phyloP scores from a whole-genome alignment of 176 grass and related monocot species.

The Puccinellia tenuiflora region DNA sequence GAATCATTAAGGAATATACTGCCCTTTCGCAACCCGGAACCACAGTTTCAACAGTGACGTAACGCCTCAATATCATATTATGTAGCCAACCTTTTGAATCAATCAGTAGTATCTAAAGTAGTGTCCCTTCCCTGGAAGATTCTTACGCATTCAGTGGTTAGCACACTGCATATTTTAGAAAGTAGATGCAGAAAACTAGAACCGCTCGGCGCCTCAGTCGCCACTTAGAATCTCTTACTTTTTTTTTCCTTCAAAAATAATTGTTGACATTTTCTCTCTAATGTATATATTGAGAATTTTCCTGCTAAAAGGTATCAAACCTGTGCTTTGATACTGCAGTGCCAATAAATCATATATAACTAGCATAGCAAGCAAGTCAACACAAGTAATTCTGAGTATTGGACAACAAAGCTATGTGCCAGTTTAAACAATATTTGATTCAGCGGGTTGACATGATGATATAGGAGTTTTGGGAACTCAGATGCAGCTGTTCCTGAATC shows the following conservation, averaged over 20 bases:
- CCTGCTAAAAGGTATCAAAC: not conserved
- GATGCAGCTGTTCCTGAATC: conserved; percentile 15
- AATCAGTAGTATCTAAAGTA: conserved; percentile 27
- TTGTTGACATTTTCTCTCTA: not conserved
- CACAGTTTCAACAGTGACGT: not conserved
- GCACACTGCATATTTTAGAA: conserved; percentile 7
- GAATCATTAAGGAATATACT: conserved; percentile 29
- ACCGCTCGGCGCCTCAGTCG: not conserved
- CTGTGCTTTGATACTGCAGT: conserved; percentile 28
- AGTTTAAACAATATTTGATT: not conserved
- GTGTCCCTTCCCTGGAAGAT: not conserved
- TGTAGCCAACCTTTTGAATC: conserved; percentile 16
- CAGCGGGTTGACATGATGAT: conserved; percentile 1
- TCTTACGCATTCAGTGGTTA: conserved; percentile 17
- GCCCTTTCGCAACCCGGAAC: conserved; percentile 8
- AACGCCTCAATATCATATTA: not conserved
- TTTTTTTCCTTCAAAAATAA: not conserved
- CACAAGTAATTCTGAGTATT: conserved; percentile 24
- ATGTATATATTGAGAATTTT: not conserved
- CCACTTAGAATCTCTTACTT: not conserved
- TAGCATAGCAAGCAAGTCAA: conserved; percentile 25
- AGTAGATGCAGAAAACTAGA: conserved; percentile 31
- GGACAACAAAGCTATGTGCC: not conserved
- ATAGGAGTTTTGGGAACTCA: not conserved
- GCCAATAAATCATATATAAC: not conserved